Evolutionary conservation across 176 grass and related monocot species (phyloP), one percentile per base, ranked within the genome.

Genomic region (Eleusine indica): DNA sequence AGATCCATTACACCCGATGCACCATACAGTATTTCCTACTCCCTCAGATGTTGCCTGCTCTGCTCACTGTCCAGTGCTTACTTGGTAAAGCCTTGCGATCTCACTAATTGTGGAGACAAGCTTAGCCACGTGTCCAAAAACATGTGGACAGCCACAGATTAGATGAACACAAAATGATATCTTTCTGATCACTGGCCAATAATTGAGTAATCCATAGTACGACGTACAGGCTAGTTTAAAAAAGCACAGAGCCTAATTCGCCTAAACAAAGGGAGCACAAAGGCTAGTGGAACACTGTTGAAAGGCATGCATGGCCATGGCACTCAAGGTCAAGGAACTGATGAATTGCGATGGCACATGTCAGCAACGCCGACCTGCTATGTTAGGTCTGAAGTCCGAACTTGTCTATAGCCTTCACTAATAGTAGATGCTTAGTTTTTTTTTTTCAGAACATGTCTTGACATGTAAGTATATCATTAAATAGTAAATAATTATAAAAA

Each of bases 161-260:
- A 30, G 62, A 57, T 1, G 62, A 75, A 1, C 37, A 9, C 4
- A 73, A 32, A 73, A 10, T 5, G 5, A 15, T 42, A 9, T 38
- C 0, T 53, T 42, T 57, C 32, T 6, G 30, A 49, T 8, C 11
- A 4, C 16, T 8, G n/a, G 42, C 73, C 43, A 77, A 78, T 77
- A 70, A 63, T 87, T 51, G 51, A 81, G 70, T 75, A 67, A 4
- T 39, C 30, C 81, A 60, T 53, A 62, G 13, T 21, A 15, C 17
- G 6, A 5, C 12, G 53, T 76, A 22, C 13, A 22, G 1, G 19
- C 18, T 44, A 44, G 6, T 74, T 19, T 17, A 1, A 19, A 12
- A 28, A 9, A 29, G 0, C 9, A 37, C 19, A 28, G 0, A 22
- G 13, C 53, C 37, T 77, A 43, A 28, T 22, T 58, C 0, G 11